Conservation (phyloP, 331 rosid genomes). For the Telfairia occidentalis region DNA sequence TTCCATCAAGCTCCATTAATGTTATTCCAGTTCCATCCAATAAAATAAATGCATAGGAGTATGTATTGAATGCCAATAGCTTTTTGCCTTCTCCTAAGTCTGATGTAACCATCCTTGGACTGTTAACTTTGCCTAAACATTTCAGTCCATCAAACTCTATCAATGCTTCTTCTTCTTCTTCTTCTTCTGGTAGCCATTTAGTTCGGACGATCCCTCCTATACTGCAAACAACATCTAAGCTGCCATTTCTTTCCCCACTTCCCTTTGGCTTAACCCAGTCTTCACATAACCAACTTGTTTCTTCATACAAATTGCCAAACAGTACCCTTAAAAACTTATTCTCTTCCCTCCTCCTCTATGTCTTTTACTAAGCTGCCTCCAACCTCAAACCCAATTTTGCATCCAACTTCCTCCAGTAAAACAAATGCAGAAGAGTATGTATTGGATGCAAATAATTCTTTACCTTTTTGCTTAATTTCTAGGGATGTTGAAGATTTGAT, state of each 20-base stretch:
- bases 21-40: too few species aligned
- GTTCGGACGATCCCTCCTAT: not conserved
- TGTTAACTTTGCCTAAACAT: too few species aligned
- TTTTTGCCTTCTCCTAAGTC: not conserved
- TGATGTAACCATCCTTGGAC: too few species aligned
- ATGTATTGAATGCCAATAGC: too few species aligned
- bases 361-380: not conserved
- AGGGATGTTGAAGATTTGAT: constrained; percentile 20
- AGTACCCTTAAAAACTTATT: not conserved
- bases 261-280: not conserved
- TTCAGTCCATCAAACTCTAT: too few species aligned
- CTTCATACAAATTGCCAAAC: not conserved
- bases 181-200: not conserved
- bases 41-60: too few species aligned
- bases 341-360: not conserved
- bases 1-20: too few species aligned
- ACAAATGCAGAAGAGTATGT: constrained; percentile 8
- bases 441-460: constrained; percentile 5
- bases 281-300: not conserved
- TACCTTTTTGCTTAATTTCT: constrained; percentile 22
- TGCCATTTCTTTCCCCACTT: not conserved
- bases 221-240: not conserved
- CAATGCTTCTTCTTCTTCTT: not conserved
- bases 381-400: constrained; percentile 10
- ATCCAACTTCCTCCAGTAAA: not conserved